Conservation (phyloP, 257 asterid genomes). For the Nicotiana paniculata region DNA sequence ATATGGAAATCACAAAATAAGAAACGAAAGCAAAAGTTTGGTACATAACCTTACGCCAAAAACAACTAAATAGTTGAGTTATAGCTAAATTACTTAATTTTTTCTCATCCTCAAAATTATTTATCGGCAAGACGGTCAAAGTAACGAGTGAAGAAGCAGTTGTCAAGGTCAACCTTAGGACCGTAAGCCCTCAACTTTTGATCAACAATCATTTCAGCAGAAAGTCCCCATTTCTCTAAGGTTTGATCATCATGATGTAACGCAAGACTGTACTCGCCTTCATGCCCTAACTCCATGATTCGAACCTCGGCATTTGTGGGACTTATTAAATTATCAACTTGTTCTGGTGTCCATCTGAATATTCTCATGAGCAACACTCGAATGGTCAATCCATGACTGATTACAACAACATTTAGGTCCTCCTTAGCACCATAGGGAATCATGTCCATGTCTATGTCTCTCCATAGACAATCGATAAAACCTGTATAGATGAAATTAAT, state of each 20-base stretch:
- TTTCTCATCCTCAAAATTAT: conserved; percentile 8
- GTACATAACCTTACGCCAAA: no score
- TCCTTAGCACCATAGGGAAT: conserved; percentile 10
- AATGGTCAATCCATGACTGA: conserved; percentile 28
- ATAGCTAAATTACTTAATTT: no score
- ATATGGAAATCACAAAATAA: no score
- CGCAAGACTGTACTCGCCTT: conserved; percentile 32
- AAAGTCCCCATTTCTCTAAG: conserved; percentile 32
- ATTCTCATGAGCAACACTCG: conserved; percentile 30
- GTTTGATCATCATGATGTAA: conserved; percentile 27
- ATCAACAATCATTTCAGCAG: conserved; percentile 32
- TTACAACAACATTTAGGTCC: conserved; percentile 26
- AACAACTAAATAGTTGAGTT: no score
- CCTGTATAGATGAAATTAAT: conserved; percentile 8
- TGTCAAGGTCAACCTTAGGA: conserved; percentile 22
- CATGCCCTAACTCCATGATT: conserved; percentile 28
- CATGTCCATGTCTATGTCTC: conserved; percentile 35
- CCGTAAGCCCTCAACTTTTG: conserved; percentile 28
- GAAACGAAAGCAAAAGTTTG: no score
- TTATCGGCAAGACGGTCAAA: conserved; percentile 20
- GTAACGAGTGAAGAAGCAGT: conserved; percentile 23
- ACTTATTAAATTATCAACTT: conserved; percentile 22
- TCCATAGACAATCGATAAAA: conserved; percentile 36
- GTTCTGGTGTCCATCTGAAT: conserved; percentile 35
- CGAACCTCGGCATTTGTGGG: conserved; percentile 24